phyloP scores from a whole-genome alignment of 495 filamentous ascomycete genomes.

The Cercophora samala region DNA sequence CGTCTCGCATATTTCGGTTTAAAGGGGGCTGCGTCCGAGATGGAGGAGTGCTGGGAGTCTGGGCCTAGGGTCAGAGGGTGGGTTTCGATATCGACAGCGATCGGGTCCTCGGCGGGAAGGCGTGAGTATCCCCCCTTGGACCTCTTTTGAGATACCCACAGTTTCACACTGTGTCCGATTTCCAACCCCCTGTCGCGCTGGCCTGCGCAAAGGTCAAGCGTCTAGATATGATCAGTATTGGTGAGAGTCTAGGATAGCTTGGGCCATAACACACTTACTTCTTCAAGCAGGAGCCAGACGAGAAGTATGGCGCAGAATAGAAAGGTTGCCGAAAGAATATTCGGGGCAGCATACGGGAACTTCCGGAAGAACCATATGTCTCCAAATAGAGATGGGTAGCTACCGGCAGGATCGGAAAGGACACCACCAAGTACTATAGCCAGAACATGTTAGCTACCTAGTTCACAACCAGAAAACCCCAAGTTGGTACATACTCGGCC shows the following conservation, averaged over 20 bases:
- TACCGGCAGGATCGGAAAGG: slow-evolving; percentile 68
- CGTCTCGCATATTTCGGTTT: slow-evolving; percentile 21
- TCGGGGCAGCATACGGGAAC: slow-evolving; percentile 74
- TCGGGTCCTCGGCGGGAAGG: slow-evolving; percentile 20
- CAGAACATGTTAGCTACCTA: background rate
- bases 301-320: slow-evolving; percentile 52
- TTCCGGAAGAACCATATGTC: slow-evolving; percentile 62
- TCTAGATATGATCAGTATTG: slow-evolving; percentile 39
- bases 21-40: slow-evolving; percentile 2
- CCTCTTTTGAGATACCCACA: slow-evolving; percentile 17
- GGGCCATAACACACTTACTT: slow-evolving; percentile 43
- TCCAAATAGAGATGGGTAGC: slow-evolving; percentile 66
- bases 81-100: slow-evolving; percentile 26
- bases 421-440: slow-evolving; percentile 59
- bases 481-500: slow-evolving; percentile 42
- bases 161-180: slow-evolving; percentile 31
- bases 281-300: slow-evolving; percentile 66
- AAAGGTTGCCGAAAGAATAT: slow-evolving; percentile 68
- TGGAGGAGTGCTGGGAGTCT: slow-evolving; percentile 11
- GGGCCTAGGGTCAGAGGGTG: slow-evolving; percentile 21
- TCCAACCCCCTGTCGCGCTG: slow-evolving; percentile 49
- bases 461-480: background rate
- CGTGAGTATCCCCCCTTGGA: slow-evolving; percentile 17
- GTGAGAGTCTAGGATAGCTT: background rate
- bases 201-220: slow-evolving; percentile 47